These are phyloP conservation scores for Trichoderma reesei DNA, from an alignment of 495 filamentous ascomycete genomes.

Conservation along the genomic window DNA sequence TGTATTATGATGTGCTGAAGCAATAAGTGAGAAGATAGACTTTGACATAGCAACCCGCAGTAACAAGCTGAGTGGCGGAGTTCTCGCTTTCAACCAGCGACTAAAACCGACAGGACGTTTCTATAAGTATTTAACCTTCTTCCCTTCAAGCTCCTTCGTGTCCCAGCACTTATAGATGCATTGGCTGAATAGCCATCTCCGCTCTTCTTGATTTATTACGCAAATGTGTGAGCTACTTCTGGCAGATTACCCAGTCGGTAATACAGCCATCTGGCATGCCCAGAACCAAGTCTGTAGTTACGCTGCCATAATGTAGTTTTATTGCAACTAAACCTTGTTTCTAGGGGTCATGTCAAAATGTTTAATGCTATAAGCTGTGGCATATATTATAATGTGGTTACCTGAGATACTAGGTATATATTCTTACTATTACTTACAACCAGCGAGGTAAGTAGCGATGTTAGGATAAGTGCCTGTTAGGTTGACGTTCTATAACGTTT, in stretches of 20 bases:
- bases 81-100: too few relatives aligned
- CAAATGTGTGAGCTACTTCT: slow-evolving; percentile 34
- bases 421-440: too few relatives aligned
- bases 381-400: slow-evolving; percentile 34
- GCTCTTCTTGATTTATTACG: slow-evolving; percentile 35
- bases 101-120: slow-evolving; percentile 33
- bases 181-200: slow-evolving; percentile 42
- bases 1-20: too few relatives aligned
- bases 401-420: slow-evolving; percentile 16
- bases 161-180: slow-evolving; percentile 39
- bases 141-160: slow-evolving; percentile 33
- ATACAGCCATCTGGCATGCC: slow-evolving; percentile 19
- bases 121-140: slow-evolving; percentile 33
- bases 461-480: too few relatives aligned
- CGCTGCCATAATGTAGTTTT: slow-evolving; percentile 34
- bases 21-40: too few relatives aligned
- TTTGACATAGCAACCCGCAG: too few relatives aligned
- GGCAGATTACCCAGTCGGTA: slow-evolving; percentile 25
- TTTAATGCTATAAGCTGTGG: slow-evolving; percentile 28
- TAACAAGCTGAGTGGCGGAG: too few relatives aligned
- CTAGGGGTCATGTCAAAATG: slow-evolving; percentile 29
- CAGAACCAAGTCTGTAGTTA: slow-evolving; percentile 28
- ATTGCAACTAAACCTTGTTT: slow-evolving; percentile 29
- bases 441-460: too few relatives aligned
- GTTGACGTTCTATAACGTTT: too few relatives aligned